Base-by-base conservation (phyloP, 192 early-diverging fungal species). In the Coemansia erecta region DNA sequence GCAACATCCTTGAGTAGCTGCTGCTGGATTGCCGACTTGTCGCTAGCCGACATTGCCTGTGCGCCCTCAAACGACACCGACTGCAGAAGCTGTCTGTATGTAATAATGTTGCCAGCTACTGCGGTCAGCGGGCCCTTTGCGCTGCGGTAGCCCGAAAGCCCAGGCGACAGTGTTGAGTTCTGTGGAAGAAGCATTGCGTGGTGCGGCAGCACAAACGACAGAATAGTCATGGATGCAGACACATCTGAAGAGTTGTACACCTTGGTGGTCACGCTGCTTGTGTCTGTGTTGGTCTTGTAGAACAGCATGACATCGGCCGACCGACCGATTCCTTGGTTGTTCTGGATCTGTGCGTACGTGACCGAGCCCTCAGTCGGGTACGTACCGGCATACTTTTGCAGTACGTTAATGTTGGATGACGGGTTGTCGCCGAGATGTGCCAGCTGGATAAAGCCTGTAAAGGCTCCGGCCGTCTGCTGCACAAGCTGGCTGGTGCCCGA, bases 121-220 rank as follows among this genome's bases (percentile, higher is more conserved):
- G 72, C 83, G 3, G 66, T 72, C 61, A 84, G 51, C 22, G 66
- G 67, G 10, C 83, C 83, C 73, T 84, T 84, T 43, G 70, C 53
- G 50, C 64, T 54, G 58, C 74, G 70, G 53, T 79, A 84, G 15
- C 81, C 81, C 10, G 57, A 58, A 10, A 68, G 65, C 3, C 56
- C 61, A 5, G 61, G 53, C 12, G 14, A 50, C n/a, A 61, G 51
- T n/a, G 58, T 10, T 10, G 50, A n/a, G n/a, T 24, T 47, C 9
- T 23, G 40, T n/a, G 47, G 15, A 35, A 72, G 53, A 10, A 54
- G 10, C 49, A 75, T 67, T n/a, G 72, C 65, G 62, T 84, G 83
- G 47, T 84, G 83, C 14, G 77, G 77, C 53, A 82, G 68, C 46
- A 68, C 53, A 44, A 84, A 59, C 45, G 73, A 58, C 42, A 82